These are phyloP conservation scores for Arthroderma sp. DNA, from an alignment of 2,329 filamentous ascomycete species.

Conservation along the genomic window DNA sequence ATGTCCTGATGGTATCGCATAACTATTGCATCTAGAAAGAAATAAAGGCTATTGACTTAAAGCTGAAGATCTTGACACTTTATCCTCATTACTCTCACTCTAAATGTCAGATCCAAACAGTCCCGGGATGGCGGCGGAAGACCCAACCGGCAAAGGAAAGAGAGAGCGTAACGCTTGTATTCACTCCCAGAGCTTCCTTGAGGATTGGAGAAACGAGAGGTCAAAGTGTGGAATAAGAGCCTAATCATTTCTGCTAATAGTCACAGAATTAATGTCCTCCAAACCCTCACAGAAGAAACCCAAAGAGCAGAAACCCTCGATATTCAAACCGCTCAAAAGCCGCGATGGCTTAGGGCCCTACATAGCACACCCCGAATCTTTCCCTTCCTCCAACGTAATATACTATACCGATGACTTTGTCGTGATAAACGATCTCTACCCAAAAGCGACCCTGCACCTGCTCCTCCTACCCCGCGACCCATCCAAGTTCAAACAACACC, in stretches of 20 bases:
- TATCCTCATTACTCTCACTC: no score
- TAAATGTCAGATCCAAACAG: no score
- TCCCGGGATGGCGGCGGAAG: no score
- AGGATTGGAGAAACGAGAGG: background rate
- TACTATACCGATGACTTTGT: slow-evolving; percentile 58
- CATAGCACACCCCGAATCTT: slow-evolving; percentile 48
- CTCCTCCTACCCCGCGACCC: slow-evolving; percentile 71
- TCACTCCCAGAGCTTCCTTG: no score
- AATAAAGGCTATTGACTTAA: no score
- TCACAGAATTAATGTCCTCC: slow-evolving; percentile 8
- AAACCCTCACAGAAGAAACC: slow-evolving; percentile 13
- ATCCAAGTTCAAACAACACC: slow-evolving; percentile 50
- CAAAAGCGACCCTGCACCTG: slow-evolving; percentile 72
- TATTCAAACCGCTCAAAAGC: slow-evolving; percentile 26
- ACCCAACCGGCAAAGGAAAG: no score
- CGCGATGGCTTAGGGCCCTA: slow-evolving; percentile 55
- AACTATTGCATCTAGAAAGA: no score
- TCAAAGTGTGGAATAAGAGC: background rate
- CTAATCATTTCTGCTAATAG: background rate
- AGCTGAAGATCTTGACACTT: no score
- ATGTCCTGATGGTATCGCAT: no score
- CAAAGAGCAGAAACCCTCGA: slow-evolving; percentile 10
- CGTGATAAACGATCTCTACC: slow-evolving; percentile 68
- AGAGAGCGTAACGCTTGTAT: no score
- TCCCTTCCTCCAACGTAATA: slow-evolving; percentile 47